Conservation (phyloP, 1,284 basidiomycete genomes). For the Peniophora sp. region DNA sequence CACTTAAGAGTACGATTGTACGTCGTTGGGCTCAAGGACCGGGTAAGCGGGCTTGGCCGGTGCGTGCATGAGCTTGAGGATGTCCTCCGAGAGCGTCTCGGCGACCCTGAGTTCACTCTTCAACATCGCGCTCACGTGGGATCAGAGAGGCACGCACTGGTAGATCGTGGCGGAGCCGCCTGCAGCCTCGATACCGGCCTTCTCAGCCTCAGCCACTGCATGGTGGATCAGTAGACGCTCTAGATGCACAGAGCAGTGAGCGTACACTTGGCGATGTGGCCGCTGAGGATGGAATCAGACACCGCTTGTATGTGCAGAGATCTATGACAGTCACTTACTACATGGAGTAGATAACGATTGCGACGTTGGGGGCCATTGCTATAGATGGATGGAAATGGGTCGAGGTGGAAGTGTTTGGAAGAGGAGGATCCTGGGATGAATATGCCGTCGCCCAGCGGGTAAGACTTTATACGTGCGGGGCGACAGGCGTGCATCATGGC, state of each 20-base stretch:
- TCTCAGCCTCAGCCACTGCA: slow-evolving; percentile 73
- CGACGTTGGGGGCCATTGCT: slow-evolving; percentile 45
- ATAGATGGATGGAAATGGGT: not conserved
- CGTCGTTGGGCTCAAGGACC: slow-evolving; percentile 53
- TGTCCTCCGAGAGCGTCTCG: slow-evolving; percentile 79
- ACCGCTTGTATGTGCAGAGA: slow-evolving; percentile 48
- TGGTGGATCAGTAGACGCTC: slow-evolving; percentile 2
- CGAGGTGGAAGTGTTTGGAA: not conserved
- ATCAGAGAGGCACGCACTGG: slow-evolving; percentile 43
- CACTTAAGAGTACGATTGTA: too few relatives aligned
- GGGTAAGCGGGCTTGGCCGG: slow-evolving; percentile 69
- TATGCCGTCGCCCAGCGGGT: not conserved
- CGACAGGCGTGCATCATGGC: too few relatives aligned
- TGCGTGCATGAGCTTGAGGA: slow-evolving; percentile 75
- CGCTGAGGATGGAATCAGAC: slow-evolving; percentile 17
- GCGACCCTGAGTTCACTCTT: slow-evolving; percentile 43
- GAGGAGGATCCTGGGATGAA: not conserved
- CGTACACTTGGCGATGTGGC: slow-evolving; percentile 68
- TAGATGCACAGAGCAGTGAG: slow-evolving; percentile 9
- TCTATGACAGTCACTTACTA: not conserved
- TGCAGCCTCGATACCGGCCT: slow-evolving; percentile 60
- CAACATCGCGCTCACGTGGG: not conserved
- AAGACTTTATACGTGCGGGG: too few relatives aligned
- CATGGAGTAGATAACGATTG: slow-evolving; percentile 64
- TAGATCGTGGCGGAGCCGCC: slow-evolving; percentile 72